Evolutionary conservation across 148 eudicot species (phyloP).

Genomic region (Persicaria tinctoria): DNA sequence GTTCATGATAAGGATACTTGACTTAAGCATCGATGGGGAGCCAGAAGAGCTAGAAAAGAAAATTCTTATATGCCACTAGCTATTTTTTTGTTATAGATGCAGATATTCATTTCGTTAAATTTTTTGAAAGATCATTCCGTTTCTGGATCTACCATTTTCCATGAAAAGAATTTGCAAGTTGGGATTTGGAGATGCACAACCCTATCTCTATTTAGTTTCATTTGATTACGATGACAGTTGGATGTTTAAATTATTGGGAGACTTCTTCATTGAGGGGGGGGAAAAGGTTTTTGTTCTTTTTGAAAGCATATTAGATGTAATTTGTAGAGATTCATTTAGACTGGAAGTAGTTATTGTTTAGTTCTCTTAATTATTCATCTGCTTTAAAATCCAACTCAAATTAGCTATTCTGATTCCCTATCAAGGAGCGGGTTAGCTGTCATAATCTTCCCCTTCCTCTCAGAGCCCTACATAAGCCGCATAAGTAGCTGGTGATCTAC

Average conservation of each 20-base stretch:
- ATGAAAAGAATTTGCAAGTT: neutral
- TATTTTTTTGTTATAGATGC: neutral
- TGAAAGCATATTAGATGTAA: neutral
- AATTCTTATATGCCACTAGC: neutral
- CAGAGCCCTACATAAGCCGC: neutral
- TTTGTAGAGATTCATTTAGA: neutral
- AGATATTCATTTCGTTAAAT: neutral
- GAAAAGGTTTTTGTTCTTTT: neutral
- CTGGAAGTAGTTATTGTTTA: neutral
- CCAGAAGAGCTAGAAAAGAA: neutral
- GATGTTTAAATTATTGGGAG: neutral
- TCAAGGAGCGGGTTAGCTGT: neutral
- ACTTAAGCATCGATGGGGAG: neutral
- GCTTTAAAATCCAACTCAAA: neutral
- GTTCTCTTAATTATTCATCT: neutral
- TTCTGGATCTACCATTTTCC: neutral
- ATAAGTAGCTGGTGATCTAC: neutral
- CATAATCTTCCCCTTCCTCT: neutral
- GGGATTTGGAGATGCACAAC: neutral
- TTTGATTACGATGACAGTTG: neutral
- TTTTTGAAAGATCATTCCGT: conserved; percentile 2
- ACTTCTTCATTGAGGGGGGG: neutral
- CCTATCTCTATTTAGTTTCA: neutral
- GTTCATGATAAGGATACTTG: neutral
- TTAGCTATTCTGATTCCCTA: neutral